Evolutionary conservation across 768 basidiomycete genomes (phyloP), one percentile per base, ranked within the genome.

Genomic region (Boletus bicolor): DNA sequence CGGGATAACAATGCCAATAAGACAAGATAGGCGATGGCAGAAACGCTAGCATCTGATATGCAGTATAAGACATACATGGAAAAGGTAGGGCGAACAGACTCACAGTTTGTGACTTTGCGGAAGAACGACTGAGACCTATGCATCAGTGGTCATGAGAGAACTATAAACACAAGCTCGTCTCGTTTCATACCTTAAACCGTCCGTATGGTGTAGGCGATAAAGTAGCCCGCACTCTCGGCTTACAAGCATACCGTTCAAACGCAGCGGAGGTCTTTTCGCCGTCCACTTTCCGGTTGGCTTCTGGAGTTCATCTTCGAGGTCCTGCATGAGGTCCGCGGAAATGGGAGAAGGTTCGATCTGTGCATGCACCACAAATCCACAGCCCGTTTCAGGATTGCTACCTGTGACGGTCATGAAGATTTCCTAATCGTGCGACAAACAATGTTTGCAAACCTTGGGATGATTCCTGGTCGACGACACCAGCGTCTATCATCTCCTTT

Each of bases 141-240:
- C 17, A 52, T 10, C 21, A 45, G 32, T 24, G 12, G 39, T 51
- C 4, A 44, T 57, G 15, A 32, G 47, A 15, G 35, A 50, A 53
- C 34, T 24, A 19, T 12, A 17, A 50, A n/a, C 52, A 34, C 35
- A 56, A 37, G 8, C 0, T 39, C n/a, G n/a, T 46, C 14, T 17
- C 9, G 1, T 12, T 10, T 50, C 76, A 24, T 57, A 89, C 87
- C 87, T 81, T 48, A 94, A 66, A 0, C 92, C 92, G 43, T 83
- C 77, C 0, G 85, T 82, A 24, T 85, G 80, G 28, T 76, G 77
- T 5, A 92, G 64, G 55, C 86, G 85, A 48, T 85, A 84, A 38
- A 92, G 69, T 38, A 93, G 71, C 4, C 90, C 93, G 65, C 93
- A 96, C 56, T 89, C 82, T 63, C 81, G 82, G 67, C 93, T 94